Percentiles rank a stretch among this genome's conserved stretches.
These are phyloP conservation scores for Lizonia empirigonia DNA, from an alignment of 2,329 filamentous ascomycete genomes.

Conservation along the genomic window DNA sequence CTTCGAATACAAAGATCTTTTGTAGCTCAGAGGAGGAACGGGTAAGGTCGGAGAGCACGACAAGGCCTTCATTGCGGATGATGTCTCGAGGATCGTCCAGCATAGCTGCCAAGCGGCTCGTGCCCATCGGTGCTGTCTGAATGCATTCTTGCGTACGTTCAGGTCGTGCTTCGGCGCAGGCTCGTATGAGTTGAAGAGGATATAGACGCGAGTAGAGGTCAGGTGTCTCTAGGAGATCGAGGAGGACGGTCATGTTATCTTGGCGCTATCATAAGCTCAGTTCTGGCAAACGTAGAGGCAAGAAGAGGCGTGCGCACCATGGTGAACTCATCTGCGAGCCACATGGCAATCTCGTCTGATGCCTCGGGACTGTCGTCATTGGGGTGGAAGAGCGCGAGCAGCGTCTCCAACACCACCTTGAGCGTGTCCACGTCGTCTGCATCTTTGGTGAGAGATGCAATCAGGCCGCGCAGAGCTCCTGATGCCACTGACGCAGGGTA, in stretches of 20 bases:
- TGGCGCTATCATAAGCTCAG: constrained; percentile 72
- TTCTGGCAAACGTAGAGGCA: constrained; percentile 30
- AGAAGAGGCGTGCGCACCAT: constrained; percentile 62
- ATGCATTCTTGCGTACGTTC: constrained; percentile 95
- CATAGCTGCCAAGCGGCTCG: constrained; percentile 80
- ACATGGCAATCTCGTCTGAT: constrained; percentile 92
- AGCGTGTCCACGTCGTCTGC: constrained; percentile 94
- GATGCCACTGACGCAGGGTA: constrained; percentile 96
- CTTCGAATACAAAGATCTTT: constrained; percentile 94
- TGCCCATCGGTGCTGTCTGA: constrained; percentile 84
- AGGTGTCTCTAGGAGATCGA: constrained; percentile 83
- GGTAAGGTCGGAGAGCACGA: constrained; percentile 87
- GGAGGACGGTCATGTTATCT: constrained; percentile 90
- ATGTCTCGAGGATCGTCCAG: constrained; percentile 87
- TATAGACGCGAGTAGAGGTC: constrained; percentile 94
- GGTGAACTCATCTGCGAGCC: constrained; percentile 97
- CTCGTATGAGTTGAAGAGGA: constrained; percentile 83
- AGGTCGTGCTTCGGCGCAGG: constrained; percentile 82
- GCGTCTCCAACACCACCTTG: constrained; percentile 91
- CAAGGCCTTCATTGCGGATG: constrained; percentile 80
- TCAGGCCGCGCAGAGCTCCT: constrained; percentile 85
- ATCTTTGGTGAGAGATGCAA: constrained; percentile 83
- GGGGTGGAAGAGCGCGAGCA: constrained; percentile 87
- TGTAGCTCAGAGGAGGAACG: constrained; percentile 86
- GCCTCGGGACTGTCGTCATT: constrained; percentile 76